Base-by-base conservation (phyloP, 208 protist genomes). In the Wallacemonas sp. region DNA sequence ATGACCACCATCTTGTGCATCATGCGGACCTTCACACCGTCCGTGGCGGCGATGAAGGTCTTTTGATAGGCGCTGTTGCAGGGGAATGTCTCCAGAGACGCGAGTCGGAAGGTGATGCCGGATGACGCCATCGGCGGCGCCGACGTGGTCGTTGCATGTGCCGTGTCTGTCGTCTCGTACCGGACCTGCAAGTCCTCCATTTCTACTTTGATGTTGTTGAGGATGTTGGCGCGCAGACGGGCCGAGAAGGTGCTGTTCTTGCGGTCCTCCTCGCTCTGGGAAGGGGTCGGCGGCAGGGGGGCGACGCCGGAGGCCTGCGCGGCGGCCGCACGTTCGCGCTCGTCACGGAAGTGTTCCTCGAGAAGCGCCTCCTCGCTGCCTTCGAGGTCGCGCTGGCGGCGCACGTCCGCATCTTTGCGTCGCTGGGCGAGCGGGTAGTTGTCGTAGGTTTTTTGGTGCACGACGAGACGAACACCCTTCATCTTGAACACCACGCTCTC, bases 141-240 rank as follows among this genome's bases (percentile, higher is more conserved):
- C 12, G 49, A 57, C n/a, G 25, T 10, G 36, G 26, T 31, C 32
- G 38, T 31, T 20, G 64, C 52, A 20, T 36, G 5, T 14, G 52
- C 26, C 10, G 50, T 8, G 54, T 16, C 2, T 14, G 45, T 67
- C 28, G 39, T 50, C 50, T 89, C 77, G 67, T 93, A 95, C 26
- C 66, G 65, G 12, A 94, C 50, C 39, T 61, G 62, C 11, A 94
- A 49, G 44, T 86, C 54, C 29, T 83, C 38, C 29, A 94, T 63
- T 28, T 81, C 65, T 3, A 96, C 36, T 36, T 84, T 68, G 22
- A 96, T 67, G 65, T 96, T 96, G 70, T 89, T 92, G 4, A 93
- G 50, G 38, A 96, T 88, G 42, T 54, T 82, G 1, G 86, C 81
- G 59, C 86, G 83, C n/a, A 96, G 72, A 14, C 91, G 87, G 0